These are phyloP conservation scores for Suillus tomentosus DNA, from an alignment of 768 basidiomycete species.

Conservation along the genomic window DNA sequence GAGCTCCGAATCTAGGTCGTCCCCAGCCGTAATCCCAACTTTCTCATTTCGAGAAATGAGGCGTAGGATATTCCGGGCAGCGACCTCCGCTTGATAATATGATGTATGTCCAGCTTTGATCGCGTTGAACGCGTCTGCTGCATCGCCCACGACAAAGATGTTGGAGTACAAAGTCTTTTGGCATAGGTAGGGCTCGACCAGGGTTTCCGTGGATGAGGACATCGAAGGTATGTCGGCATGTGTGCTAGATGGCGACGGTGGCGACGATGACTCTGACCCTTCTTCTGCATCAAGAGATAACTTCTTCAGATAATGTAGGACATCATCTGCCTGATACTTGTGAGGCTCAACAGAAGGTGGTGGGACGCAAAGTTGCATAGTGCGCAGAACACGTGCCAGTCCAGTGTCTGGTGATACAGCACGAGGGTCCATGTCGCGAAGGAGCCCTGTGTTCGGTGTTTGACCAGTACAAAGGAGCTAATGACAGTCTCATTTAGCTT, in stretches of 20 bases:
- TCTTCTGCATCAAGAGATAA: background rate
- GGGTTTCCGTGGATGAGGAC: constrained; percentile 16
- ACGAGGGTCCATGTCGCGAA: constrained; percentile 43
- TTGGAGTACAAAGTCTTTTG: constrained; percentile 44
- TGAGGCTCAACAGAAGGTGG: background rate
- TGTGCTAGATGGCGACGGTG: too few species aligned
- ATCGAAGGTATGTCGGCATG: background rate
- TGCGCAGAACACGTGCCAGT: constrained; percentile 48
- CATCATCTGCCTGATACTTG: background rate
- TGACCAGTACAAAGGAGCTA: constrained; percentile 67
- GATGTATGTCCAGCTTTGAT: constrained; percentile 61
- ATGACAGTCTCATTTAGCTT: background rate
- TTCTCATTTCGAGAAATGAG: constrained; percentile 38
- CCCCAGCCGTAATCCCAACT: background rate
- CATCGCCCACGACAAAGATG: constrained; percentile 64
- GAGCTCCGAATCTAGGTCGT: constrained; percentile 23
- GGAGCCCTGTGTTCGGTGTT: constrained; percentile 52
- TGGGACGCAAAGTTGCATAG: constrained; percentile 43
- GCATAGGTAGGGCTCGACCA: constrained; percentile 11
- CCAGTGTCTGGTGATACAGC: constrained; percentile 42
- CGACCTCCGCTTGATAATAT: constrained; percentile 52
- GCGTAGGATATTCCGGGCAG: constrained; percentile 53
- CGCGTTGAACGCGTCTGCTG: constrained; percentile 65
- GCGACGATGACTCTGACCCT: background rate
- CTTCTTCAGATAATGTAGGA: background rate